These are phyloP conservation scores for Carex parvula DNA, from an alignment of 176 grass and related monocot genomes.

Conservation along the genomic window DNA sequence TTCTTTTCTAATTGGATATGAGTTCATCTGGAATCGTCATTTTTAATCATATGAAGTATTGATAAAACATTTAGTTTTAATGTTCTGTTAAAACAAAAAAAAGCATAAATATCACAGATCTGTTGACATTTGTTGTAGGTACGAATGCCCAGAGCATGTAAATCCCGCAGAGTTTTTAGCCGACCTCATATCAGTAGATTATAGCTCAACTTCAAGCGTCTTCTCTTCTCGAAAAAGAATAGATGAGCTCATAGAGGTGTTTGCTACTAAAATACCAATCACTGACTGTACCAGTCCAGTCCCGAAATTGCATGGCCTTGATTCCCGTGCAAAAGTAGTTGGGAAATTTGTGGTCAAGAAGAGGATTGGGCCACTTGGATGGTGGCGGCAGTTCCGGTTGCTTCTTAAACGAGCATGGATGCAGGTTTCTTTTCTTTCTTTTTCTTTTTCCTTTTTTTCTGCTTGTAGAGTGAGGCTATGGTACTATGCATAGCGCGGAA, in stretches of 20 bases:
- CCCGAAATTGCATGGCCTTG: conserved; percentile 20
- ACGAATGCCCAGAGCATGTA: conserved; percentile 83
- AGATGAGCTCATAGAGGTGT: conserved; percentile 70
- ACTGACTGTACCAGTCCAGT: conserved; percentile 35
- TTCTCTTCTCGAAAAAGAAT: conserved; percentile 65
- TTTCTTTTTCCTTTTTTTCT: background rate
- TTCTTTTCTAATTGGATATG: background rate
- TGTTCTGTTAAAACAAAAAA: conserved; percentile 27
- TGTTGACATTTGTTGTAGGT: conserved; percentile 44
- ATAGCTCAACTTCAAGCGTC: conserved; percentile 73
- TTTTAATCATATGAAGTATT: conserved; percentile 5
- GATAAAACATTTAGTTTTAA: conserved; percentile 1
- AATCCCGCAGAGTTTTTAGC: conserved; percentile 98
- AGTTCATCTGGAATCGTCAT: conserved; percentile 3
- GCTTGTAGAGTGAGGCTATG: no score
- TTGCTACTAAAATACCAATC: conserved; percentile 44
- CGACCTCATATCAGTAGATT: conserved; percentile 93
- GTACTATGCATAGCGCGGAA: no score
- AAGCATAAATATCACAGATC: conserved; percentile 3
- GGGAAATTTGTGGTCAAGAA: conserved; percentile 46
- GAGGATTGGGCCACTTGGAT: conserved; percentile 33
- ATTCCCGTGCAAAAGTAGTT: conserved; percentile 40
- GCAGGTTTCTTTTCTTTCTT: conserved; percentile 47
- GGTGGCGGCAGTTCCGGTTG: conserved; percentile 77
- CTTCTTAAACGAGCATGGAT: conserved; percentile 97